Evolutionary conservation across 2,329 filamentous ascomycete species (phyloP).

Genomic region (Scytalidium lignicola): DNA sequence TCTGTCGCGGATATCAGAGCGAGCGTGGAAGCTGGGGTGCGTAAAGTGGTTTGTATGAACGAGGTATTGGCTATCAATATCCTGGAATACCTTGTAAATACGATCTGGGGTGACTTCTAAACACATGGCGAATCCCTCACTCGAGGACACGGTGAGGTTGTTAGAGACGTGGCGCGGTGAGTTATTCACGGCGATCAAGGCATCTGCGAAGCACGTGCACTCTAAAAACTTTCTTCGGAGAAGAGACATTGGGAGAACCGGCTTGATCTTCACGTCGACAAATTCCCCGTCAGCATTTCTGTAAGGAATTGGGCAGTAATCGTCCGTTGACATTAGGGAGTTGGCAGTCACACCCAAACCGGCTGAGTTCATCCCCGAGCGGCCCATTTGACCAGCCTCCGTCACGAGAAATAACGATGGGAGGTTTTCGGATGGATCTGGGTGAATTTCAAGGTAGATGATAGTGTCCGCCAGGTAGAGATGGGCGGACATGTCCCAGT

Average conservation of each 20-base stretch:
- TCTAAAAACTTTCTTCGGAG: conserved; percentile 21
- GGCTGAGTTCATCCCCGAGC: conserved; percentile 25
- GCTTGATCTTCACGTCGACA: conserved; percentile 13
- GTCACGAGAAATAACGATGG: conserved; percentile 20
- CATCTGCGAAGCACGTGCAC: conserved; percentile 13
- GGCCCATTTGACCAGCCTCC: conserved; percentile 26
- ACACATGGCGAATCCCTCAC: conserved; percentile 16
- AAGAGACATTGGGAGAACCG: conserved; percentile 18
- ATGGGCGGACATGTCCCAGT: conserved; percentile 15
- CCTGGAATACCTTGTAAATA: conserved; percentile 12
- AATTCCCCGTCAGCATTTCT: conserved; percentile 14
- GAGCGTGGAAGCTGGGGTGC: conserved; percentile 12
- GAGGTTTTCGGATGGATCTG: conserved; percentile 2
- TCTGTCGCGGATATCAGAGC: conserved; percentile 11
- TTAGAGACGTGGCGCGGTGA: conserved; percentile 23
- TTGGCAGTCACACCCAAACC: conserved; percentile 25
- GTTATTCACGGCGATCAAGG: conserved; percentile 6
- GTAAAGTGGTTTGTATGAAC: conserved; percentile 26
- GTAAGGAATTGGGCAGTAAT: too few species aligned
- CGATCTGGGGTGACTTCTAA: conserved; percentile 22
- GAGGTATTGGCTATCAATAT: conserved; percentile 14
- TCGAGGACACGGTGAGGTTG: conserved; percentile 19
- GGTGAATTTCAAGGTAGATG: conserved; percentile 25
- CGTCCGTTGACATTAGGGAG: conserved; percentile 18
- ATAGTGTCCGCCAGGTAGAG: conserved; percentile 18